Conservation (phyloP, 2,329 filamentous ascomycete species). For the Aspergillus costaricaensis region DNA sequence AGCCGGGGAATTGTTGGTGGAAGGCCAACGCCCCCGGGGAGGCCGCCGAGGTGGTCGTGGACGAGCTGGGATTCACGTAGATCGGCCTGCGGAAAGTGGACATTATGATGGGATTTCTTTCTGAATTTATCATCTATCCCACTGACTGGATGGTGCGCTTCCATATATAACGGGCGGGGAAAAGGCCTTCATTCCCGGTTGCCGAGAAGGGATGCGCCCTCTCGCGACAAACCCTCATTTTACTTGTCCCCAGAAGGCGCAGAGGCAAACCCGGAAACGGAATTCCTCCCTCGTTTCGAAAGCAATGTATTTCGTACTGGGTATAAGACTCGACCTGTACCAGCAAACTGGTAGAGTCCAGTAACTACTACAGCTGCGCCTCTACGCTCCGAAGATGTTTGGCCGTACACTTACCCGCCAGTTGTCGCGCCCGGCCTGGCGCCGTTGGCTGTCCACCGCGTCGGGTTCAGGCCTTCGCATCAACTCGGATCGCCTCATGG, state of each 20-base stretch:
- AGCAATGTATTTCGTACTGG: too few species aligned
- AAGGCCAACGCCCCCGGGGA: constrained; percentile 36
- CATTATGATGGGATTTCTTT: background rate
- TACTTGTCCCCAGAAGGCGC: constrained; percentile 2
- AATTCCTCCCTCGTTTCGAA: background rate
- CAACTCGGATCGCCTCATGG: constrained; percentile 30
- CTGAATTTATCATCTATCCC: too few species aligned
- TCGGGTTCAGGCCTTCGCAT: constrained; percentile 27
- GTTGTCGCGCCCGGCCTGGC: background rate
- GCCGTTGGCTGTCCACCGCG: background rate
- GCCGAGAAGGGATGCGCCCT: constrained; percentile 17
- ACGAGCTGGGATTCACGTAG: constrained; percentile 28
- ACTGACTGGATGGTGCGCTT: too few species aligned
- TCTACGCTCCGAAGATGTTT: background rate
- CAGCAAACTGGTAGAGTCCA: too few species aligned
- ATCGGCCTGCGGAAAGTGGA: constrained; percentile 27
- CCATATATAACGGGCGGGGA: too few species aligned
- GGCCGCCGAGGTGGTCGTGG: constrained; percentile 17
- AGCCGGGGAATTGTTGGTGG: constrained; percentile 61
- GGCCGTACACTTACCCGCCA: background rate
- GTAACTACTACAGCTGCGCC: too few species aligned
- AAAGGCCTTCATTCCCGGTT: background rate
- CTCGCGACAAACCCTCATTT: constrained; percentile 15
- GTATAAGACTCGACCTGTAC: too few species aligned
- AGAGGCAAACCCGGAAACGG: background rate